Evolutionary conservation across 2,329 filamentous ascomycete genomes (phyloP), one percentile per base, ranked within the genome.

Genomic region (Penicillium sclerotiorum): DNA sequence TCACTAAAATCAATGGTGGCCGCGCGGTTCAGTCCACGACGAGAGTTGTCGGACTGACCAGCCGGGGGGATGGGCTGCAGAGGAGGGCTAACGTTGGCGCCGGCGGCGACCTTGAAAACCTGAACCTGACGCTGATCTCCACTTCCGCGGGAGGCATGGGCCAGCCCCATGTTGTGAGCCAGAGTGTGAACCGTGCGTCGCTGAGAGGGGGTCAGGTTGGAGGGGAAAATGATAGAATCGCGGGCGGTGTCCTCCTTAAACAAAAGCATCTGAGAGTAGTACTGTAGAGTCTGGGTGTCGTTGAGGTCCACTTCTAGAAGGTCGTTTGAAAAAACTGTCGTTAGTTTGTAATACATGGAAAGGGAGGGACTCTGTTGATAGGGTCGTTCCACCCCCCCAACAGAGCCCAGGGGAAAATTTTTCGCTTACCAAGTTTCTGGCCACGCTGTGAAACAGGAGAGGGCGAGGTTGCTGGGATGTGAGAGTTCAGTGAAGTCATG

Each of bases 1-100:
- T 91, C 88, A 58, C 89, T 91, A 71, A 97, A 97, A 71, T 97
- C 94, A 59, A 95, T 96, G 2, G 94, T 97, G n/a, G 94, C 94
- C 13, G 94, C 92, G 55, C 94, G 87, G 75, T 91, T 96, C 28
- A 99, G 78, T 4, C 87, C 88, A 53, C 93, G 88, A 59, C 93
- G 87, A 61, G 90, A 86, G 48, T 88, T 84, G 57, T 95, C 90
- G 43, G 85, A 83, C 50, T 88, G 86, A 49, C 85, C 85, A 1
- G 83, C 79, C 56, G 69, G 77, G 63, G 77, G 86, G 77, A 77
- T 86, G 42, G 81, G 77, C n/a, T 79, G 77, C 67, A 84, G 75
- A 1, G 83, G 82, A 13, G 84, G 83, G 71, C 84, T 86, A 50
- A 85, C 73, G 50, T 80, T 81, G 56, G 66, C 68, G 45, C 70